Percentiles rank a stretch among this genome's conserved stretches.
These are phyloP conservation scores for Apocynum venetum DNA, from an alignment of 257 asterid genomes.

Conservation along the genomic window DNA sequence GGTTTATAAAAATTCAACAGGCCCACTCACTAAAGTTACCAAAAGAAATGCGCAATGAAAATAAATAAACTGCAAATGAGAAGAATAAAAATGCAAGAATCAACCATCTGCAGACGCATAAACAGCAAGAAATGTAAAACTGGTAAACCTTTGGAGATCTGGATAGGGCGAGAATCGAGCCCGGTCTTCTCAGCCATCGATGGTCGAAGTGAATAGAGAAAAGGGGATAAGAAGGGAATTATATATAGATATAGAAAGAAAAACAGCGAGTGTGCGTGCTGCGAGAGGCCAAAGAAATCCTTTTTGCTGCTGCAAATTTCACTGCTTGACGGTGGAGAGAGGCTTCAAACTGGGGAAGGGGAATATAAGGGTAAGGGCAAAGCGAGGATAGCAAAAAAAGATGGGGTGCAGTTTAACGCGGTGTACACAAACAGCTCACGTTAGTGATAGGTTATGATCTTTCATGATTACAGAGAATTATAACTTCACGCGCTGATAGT, in stretches of 20 bases:
- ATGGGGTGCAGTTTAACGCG: slow-evolving; percentile 16
- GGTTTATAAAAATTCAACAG: slow-evolving; percentile 15
- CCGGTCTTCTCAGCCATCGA: slow-evolving; percentile 60
- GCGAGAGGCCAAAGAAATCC: slow-evolving; percentile 24
- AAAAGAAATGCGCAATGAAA: not conserved
- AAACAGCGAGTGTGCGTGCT: slow-evolving; percentile 8
- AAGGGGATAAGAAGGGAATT: not conserved
- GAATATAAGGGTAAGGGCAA: slow-evolving; percentile 46
- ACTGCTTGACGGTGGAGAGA: slow-evolving; percentile 34
- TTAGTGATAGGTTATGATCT: slow-evolving; percentile 13
- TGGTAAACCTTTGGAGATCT: slow-evolving; percentile 48
- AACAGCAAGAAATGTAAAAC: not conserved
- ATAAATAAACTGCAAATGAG: not conserved
- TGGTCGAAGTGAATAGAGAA: slow-evolving; percentile 24
- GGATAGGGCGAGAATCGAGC: slow-evolving; percentile 46
- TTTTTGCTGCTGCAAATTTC: slow-evolving; percentile 24
- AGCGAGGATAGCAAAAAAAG: slow-evolving; percentile 17
- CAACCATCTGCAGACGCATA: not conserved
- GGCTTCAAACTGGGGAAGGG: slow-evolving; percentile 27
- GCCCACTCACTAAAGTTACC: not conserved
- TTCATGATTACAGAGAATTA: not conserved
- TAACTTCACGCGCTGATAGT: not conserved
- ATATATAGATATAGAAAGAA: slow-evolving; percentile 11
- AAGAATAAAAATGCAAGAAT: not conserved
- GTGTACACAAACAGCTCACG: slow-evolving; percentile 22